Evolutionary conservation across 306 rosid genomes (phyloP), one percentile per base, ranked within the genome.

Genomic region (Trifolium dubium): DNA sequence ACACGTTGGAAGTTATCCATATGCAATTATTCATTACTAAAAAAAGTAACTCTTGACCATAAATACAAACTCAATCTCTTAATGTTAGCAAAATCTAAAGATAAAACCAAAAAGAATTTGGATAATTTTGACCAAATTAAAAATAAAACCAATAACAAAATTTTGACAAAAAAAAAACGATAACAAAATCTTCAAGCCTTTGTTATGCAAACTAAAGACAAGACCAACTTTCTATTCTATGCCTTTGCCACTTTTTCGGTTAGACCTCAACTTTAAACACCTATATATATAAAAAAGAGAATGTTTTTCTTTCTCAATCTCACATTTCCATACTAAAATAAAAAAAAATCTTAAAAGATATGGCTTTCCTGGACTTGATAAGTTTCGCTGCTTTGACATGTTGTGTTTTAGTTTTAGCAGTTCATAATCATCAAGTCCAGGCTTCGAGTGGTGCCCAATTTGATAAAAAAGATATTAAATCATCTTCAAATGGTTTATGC

Each of bases 401-500:
- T 13, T 85, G 74, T 7, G 4, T 81, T 53, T 18, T 84, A 6
- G 51, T 83, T 60, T 37, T 81, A 44, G 49, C 55, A 41, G 14
- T 3, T 14, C 69, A 41, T 32, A 72, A 84, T 34, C 79, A 65
- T 73, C 79, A 53, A 14, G 87, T 74, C 6, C 32, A 68, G 6
- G 70, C 81, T 17, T 82, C 74, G 34, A 70, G 60, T 18, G 74
- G 66, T 29, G 70, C 39, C 17, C 63, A 64, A 41, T 64, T 41
- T 51, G 51, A 15, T 35, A 40, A 0, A 7, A 35, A 47, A 40
- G 12, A 14, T 9, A 6, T 1, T 6, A 60, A 44, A 14, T 10
- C 85, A 5, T 11, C 86, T 5, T 14, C 67, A 6, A 10, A 34
- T 30, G 87, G 90, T n/a, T 60, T 90, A 54, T 93, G 98, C 49